Evolutionary conservation across 139 green algal genomes (phyloP).

Genomic region (Auxenochlorella pyrenoidosa): DNA sequence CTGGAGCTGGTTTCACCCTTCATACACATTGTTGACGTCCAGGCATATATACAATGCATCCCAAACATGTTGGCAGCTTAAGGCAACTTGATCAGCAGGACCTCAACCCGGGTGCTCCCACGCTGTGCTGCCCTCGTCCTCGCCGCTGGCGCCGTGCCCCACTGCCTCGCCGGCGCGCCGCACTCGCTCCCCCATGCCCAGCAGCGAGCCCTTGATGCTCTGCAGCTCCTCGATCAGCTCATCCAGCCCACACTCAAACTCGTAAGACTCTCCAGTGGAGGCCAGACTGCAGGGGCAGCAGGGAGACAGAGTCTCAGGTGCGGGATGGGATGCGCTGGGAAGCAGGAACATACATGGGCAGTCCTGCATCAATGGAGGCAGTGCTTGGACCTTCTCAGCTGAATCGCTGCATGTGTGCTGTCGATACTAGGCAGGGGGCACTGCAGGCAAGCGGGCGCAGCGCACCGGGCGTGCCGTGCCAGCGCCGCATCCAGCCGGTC

Average conservation of each 20-base stretch:
- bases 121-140: neutral
- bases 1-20: too few species aligned
- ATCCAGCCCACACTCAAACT: constrained; percentile 61
- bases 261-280: neutral
- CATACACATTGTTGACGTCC: too few species aligned
- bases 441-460: neutral
- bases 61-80: too few species aligned
- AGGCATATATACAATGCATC: too few species aligned
- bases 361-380: too few species aligned
- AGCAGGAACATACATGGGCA: neutral
- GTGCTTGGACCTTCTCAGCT: too few species aligned
- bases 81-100: neutral
- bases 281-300: neutral
- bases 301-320: neutral
- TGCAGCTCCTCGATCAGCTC: constrained; percentile 53
- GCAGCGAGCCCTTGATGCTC: constrained; percentile 16
- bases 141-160: neutral
- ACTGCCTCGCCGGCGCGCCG: neutral
- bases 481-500: constrained; percentile 61
- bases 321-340: too few species aligned
- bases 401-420: too few species aligned
- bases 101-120: neutral
- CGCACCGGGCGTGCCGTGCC: constrained; percentile 32
- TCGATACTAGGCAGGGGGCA: neutral
- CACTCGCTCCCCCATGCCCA: constrained; percentile 38